Evolutionary conservation across 805 yeast species (phyloP).

Genomic region (Ogataea zsoltii): DNA sequence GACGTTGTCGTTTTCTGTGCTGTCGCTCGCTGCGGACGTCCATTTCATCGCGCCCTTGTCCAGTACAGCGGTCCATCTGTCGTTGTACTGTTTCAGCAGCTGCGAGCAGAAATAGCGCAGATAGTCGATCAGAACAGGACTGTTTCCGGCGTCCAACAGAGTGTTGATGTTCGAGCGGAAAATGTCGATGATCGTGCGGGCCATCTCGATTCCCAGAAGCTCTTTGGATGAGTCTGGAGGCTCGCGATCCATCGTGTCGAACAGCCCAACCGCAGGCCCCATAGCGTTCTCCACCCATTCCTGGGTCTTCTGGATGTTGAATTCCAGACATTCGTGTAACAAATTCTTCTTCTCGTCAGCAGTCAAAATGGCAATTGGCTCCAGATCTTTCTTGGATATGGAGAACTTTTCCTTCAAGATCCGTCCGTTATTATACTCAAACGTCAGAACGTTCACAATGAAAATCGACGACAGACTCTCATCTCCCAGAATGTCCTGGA

Average conservation of each 20-base stretch:
- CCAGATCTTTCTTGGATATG: conserved; percentile 44
- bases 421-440: conserved; percentile 66
- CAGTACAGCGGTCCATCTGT: conserved; percentile 22
- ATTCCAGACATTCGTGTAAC: conserved; percentile 73
- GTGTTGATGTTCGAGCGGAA: conserved; percentile 32
- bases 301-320: conserved; percentile 69
- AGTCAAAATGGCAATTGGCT: conserved; percentile 48
- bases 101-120: conserved; percentile 25
- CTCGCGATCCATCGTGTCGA: conserved; percentile 63
- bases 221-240: conserved; percentile 46
- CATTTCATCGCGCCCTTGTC: conserved; percentile 21
- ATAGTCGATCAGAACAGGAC: conserved; percentile 29
- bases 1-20: conserved; percentile 18
- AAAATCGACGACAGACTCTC: conserved; percentile 68
- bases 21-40: conserved; percentile 13
- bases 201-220: conserved; percentile 31
- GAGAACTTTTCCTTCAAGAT: conserved; percentile 53
- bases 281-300: conserved; percentile 75
- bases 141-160: conserved; percentile 40
- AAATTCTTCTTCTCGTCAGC: conserved; percentile 72
- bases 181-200: conserved; percentile 27
- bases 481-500: conserved; percentile 56
- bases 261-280: conserved; percentile 43
- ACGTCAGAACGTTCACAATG: conserved; percentile 71
- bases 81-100: conserved; percentile 23